Evolutionary conservation across 768 basidiomycete species (phyloP).

Genomic region (Cyclocybe cylindracea): DNA sequence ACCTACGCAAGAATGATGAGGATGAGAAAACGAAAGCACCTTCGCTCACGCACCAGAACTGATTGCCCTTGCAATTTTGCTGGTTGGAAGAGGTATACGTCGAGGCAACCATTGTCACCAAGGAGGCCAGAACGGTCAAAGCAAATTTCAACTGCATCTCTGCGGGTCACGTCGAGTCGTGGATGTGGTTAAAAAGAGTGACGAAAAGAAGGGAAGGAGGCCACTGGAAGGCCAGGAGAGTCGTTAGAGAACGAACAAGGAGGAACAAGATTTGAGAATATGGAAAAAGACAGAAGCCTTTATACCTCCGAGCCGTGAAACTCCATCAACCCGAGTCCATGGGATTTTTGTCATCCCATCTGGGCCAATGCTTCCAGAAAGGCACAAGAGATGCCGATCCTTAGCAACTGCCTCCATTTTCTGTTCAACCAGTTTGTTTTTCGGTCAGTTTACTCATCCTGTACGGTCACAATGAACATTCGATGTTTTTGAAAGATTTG

Average conservation of each 20-base stretch:
- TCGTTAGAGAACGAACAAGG: conserved; percentile 9
- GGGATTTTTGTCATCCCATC: too few relatives aligned
- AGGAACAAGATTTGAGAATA: conserved; percentile 2
- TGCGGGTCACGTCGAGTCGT: conserved; percentile 22
- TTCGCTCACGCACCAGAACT: conserved; percentile 28
- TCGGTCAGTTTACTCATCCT: too few relatives aligned
- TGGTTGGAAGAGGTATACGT: conserved; percentile 15
- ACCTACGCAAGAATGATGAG: conserved; percentile 24
- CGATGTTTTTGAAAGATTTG: too few relatives aligned
- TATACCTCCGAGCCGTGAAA: conserved; percentile 4
- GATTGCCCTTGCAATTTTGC: conserved; percentile 23
- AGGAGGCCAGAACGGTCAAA: conserved; percentile 35
- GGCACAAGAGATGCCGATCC: too few relatives aligned
- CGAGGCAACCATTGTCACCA: conserved; percentile 34
- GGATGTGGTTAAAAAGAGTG: conserved; percentile 14
- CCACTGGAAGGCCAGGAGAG: conserved; percentile 9
- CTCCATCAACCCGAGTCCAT: conserved; percentile 1
- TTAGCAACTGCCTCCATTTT: too few relatives aligned
- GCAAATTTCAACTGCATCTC: conserved; percentile 25
- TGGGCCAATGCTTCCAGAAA: too few relatives aligned
- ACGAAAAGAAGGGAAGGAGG: conserved; percentile 13
- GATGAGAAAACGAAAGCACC: neutral
- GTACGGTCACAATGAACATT: too few relatives aligned
- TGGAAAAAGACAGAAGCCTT: neutral
- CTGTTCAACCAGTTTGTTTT: too few relatives aligned